Percentiles rank a stretch among this genome's conserved stretches.
These are phyloP conservation scores for Claviceps pazoutovae DNA, from an alignment of 2,329 filamentous ascomycete genomes.

Conservation along the genomic window DNA sequence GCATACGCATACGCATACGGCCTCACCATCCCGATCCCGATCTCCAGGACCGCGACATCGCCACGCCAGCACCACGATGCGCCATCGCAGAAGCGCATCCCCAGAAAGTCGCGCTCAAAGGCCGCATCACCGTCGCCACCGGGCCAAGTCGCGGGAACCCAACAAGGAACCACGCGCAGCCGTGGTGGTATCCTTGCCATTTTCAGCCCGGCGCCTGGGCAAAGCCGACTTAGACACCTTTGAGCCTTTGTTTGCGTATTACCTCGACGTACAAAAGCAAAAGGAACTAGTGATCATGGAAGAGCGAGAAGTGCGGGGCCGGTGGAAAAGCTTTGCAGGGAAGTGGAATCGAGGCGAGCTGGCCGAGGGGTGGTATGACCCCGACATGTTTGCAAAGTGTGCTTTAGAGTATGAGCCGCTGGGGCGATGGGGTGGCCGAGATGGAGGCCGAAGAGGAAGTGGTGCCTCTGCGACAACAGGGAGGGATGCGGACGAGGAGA, in stretches of 20 bases:
- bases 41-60: background rate
- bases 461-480: background rate
- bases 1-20: background rate
- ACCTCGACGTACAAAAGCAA: constrained; percentile 78
- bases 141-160: background rate
- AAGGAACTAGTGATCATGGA: constrained; percentile 54
- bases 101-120: constrained; percentile 11
- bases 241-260: constrained; percentile 63
- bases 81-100: constrained; percentile 3
- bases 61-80: background rate
- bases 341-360: constrained; percentile 90
- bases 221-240: constrained; percentile 56
- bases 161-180: background rate
- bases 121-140: constrained; percentile 10
- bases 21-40: background rate
- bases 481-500: constrained; percentile 8
- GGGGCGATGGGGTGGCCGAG: background rate
- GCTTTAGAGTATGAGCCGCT: constrained; percentile 14
- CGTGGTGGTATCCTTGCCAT: constrained; percentile 37
- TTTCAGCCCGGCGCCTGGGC: constrained; percentile 47
- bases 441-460: background rate
- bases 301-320: constrained; percentile 61
- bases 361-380: constrained; percentile 87
- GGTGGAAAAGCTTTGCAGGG: constrained; percentile 85
- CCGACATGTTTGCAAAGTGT: constrained; percentile 43